Percentiles rank a stretch among this genome's conserved stretches.
phyloP scores from a whole-genome alignment of 805 yeast genomes.

The Metschnikowia kofuensis region DNA sequence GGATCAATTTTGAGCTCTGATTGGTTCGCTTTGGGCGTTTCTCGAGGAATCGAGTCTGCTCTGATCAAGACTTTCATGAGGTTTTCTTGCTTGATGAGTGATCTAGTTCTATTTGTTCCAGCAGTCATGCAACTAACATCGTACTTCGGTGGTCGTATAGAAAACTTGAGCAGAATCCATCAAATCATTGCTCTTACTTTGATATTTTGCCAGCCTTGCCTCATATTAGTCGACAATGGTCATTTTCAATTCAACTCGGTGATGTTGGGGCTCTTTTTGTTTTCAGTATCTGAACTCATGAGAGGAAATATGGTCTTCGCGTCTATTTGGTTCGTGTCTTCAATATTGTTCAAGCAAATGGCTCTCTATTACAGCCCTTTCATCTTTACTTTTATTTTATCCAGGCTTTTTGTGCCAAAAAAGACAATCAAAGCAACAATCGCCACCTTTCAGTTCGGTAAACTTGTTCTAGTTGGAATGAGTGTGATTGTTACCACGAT shows the following conservation, averaged over 20 bases:
- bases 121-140: constrained; percentile 70
- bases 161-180: constrained; percentile 59
- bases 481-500: constrained; percentile 57
- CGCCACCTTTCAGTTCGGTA: constrained; percentile 44
- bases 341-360: constrained; percentile 92
- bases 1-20: constrained; percentile 60
- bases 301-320: constrained; percentile 65
- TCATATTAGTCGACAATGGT: constrained; percentile 89
- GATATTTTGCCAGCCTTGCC: constrained; percentile 79
- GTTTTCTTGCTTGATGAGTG: constrained; percentile 71
- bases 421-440: constrained; percentile 20
- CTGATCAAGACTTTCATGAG: constrained; percentile 85
- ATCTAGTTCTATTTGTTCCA: constrained; percentile 71
- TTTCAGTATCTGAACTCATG: constrained; percentile 63
- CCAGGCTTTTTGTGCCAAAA: constrained; percentile 33
- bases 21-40: constrained; percentile 74
- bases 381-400: constrained; percentile 75
- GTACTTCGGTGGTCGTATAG: constrained; percentile 58
- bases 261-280: constrained; percentile 83
- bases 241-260: constrained; percentile 95
- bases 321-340: constrained; percentile 70
- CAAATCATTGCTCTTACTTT: constrained; percentile 75
- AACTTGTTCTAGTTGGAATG: constrained; percentile 60
- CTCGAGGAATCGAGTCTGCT: constrained; percentile 71
- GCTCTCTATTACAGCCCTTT: constrained; percentile 89